Percentiles rank a stretch among this genome's conserved stretches.
phyloP scores from a whole-genome alignment of 2,329 filamentous ascomycete species.

The Graphilbum ipis-grandicollis region DNA sequence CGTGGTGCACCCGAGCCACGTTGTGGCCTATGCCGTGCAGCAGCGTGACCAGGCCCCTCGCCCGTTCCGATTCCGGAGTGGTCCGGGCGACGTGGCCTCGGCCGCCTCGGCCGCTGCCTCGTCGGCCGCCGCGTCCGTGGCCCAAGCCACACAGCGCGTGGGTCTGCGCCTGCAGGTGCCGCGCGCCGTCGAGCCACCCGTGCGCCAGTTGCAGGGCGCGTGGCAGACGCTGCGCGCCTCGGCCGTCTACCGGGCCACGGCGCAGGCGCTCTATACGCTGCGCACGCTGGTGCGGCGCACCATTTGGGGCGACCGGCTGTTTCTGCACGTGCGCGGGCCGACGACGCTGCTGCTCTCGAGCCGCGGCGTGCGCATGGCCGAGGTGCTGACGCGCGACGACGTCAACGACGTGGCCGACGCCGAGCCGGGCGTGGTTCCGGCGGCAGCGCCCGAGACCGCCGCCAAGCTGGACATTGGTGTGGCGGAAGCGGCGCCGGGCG shows the following conservation, averaged over 20 bases:
- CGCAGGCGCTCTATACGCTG: constrained; percentile 46
- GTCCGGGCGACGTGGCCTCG: neutral
- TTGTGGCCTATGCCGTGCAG: constrained; percentile 75
- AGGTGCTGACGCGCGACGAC: constrained; percentile 60
- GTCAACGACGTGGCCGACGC: constrained; percentile 81
- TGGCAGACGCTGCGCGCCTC: constrained; percentile 56
- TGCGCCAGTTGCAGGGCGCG: constrained; percentile 35
- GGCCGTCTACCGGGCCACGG: constrained; percentile 51
- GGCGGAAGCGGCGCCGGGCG: constrained; percentile 38
- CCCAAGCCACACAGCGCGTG: constrained; percentile 17
- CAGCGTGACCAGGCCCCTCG: constrained; percentile 55
- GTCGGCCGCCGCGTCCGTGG: constrained; percentile 12
- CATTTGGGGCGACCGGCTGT: constrained; percentile 87
- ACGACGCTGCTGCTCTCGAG: constrained; percentile 77
- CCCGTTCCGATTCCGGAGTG: constrained; percentile 54
- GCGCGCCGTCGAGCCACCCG: too few relatives aligned
- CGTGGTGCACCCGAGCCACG: constrained; percentile 76
- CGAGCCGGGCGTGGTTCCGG: constrained; percentile 51
- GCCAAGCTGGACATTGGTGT: constrained; percentile 36
- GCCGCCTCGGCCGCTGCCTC: constrained; percentile 17
- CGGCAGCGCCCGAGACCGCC: constrained; percentile 32
- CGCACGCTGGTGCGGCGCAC: constrained; percentile 64
- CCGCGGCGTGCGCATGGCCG: constrained; percentile 60
- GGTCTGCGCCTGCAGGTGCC: constrained; percentile 55
- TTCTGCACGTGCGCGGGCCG: constrained; percentile 79